These are phyloP conservation scores for Zygosaccharomyces siamensis DNA, from an alignment of 805 yeast species.

Conservation along the genomic window DNA sequence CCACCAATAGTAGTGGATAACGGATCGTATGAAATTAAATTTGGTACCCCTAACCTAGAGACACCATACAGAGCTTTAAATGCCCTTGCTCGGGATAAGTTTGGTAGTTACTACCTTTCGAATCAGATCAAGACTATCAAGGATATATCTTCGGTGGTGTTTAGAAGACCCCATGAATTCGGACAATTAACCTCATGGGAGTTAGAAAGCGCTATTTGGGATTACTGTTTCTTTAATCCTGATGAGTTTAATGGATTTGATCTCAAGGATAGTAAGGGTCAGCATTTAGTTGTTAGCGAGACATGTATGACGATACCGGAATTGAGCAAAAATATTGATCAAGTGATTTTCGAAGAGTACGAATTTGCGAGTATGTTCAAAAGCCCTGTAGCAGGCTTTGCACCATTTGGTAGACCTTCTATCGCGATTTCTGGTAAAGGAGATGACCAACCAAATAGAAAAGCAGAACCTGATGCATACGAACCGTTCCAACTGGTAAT, in stretches of 20 bases:
- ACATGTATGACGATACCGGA: constrained; percentile 78
- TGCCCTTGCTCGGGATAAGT: constrained; percentile 68
- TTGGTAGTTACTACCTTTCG: constrained; percentile 68
- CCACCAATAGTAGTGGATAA: constrained; percentile 67
- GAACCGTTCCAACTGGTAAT: constrained; percentile 71
- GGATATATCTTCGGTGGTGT: constrained; percentile 68
- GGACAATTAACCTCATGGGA: constrained; percentile 94
- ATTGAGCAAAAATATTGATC: constrained; percentile 79
- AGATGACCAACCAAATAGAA: constrained; percentile 6
- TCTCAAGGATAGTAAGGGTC: constrained; percentile 41
- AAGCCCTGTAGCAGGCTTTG: constrained; percentile 54
- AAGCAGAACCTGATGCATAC: constrained; percentile 16
- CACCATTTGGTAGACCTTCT: constrained; percentile 51
- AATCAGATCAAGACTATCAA: constrained; percentile 58
- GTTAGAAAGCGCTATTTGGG: constrained; percentile 85
- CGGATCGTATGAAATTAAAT: constrained; percentile 80
- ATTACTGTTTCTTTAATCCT: constrained; percentile 54
- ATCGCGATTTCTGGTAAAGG: constrained; percentile 23
- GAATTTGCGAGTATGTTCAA: constrained; percentile 70
- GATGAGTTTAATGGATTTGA: constrained; percentile 42
- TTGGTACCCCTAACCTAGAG: constrained; percentile 42
- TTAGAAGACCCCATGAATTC: constrained; percentile 79
- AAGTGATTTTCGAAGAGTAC: constrained; percentile 89
- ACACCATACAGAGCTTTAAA: constrained; percentile 58
- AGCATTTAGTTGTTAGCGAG: constrained; percentile 69